Conservation (phyloP, 176 grass and related monocot genomes). For the Leersia perrieri region DNA sequence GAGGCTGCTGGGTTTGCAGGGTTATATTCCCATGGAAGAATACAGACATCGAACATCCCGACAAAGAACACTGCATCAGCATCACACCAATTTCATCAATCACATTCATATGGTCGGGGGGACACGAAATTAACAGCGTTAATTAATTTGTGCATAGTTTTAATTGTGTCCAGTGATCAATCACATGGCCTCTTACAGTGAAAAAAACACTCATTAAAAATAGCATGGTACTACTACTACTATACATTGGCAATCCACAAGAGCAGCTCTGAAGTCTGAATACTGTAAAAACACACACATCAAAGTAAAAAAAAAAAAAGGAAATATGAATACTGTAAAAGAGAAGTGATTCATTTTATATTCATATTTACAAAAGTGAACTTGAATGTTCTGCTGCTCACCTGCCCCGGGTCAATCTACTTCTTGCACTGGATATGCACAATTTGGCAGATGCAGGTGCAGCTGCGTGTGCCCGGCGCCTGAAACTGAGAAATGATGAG, state of each 20-base stretch:
- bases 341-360: not conserved
- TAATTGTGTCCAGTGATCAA: not conserved
- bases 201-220: too few species aligned
- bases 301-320: too few species aligned
- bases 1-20: not conserved
- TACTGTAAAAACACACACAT: not conserved
- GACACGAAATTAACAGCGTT: not conserved
- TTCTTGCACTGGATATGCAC: not conserved
- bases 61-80: not conserved
- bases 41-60: not conserved
- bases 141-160: not conserved
- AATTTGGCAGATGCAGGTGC: not conserved
- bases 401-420: not conserved
- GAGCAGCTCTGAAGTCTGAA: not conserved
- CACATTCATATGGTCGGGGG: not conserved
- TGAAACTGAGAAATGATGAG: constrained; percentile 31
- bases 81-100: not conserved
- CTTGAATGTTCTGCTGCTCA: constrained; percentile 25
- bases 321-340: not conserved
- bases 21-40: not conserved
- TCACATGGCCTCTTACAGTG: not conserved
- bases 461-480: not conserved
- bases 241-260: not conserved
- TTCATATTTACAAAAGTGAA: not conserved
- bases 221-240: too few species aligned